Evolutionary conservation across 192 early-diverging fungal genomes (phyloP).

Genomic region (Entomortierella beljakovae): DNA sequence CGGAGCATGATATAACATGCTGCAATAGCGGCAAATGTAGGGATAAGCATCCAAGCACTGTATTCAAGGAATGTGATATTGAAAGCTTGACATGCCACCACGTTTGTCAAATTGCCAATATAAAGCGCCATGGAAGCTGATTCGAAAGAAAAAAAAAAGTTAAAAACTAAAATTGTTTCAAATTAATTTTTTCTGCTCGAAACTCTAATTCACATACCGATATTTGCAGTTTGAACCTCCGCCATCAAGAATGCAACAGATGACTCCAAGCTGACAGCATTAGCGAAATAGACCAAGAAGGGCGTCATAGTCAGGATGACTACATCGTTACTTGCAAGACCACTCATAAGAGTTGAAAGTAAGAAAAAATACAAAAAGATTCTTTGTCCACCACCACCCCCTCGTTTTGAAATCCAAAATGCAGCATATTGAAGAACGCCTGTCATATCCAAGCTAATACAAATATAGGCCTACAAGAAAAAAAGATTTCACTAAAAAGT

Average conservation of each 20-base stretch:
- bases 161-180: neutral
- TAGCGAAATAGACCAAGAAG: constrained; percentile 81
- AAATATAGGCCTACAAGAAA: constrained; percentile 76
- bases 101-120: constrained; percentile 92
- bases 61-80: constrained; percentile 78
- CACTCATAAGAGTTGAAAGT: constrained; percentile 78
- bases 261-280: constrained; percentile 65
- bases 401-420: constrained; percentile 76
- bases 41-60: constrained; percentile 87
- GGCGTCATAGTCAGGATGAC: constrained; percentile 86
- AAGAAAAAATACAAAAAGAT: constrained; percentile 79
- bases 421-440: constrained; percentile 83
- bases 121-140: constrained; percentile 83
- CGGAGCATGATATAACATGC: constrained; percentile 67
- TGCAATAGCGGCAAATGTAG: constrained; percentile 67
- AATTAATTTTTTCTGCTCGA: neutral
- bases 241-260: constrained; percentile 78
- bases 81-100: constrained; percentile 85
- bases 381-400: constrained; percentile 65
- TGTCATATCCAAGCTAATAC: constrained; percentile 85
- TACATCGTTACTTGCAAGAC: constrained; percentile 85
- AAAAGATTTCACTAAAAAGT: too few relatives aligned
- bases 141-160: neutral
- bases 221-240: constrained; percentile 84
- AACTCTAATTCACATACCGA: constrained; percentile 64